Base-by-base conservation (phyloP, 169 alveolate species). In the Nephromyces sp. region DNA sequence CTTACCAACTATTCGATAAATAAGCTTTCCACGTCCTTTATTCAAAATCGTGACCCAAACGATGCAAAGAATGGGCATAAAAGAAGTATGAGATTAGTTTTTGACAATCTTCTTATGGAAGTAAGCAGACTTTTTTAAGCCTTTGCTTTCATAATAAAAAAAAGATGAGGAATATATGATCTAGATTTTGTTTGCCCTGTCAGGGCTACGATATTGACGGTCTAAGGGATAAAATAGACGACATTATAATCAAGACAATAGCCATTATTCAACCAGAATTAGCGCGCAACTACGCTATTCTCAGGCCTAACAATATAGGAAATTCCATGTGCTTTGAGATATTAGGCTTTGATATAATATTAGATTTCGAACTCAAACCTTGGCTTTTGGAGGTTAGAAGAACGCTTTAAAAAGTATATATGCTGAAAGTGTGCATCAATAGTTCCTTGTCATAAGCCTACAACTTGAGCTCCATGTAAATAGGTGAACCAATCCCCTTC, bases 1-100 rank as follows among this genome's bases (percentile, higher is more conserved):
- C 72, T 92, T 29, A 92, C 97, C 5, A 92, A 92, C 65, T 92
- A 88, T 69, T 87, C 97, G 2, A 85, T 92, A n/a, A 92, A 92
- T 68, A 91, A 91, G 75, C 84, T 83, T 32, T 76, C 82, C 53
- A 80, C 80, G 15, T 74, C 86, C 22, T 93, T 89, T 81, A 78
- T 74, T 31, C 86, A 78, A 52, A 85, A 87, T 52, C 67, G 68
- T 28, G 83, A 85, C 66, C 89, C 89, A 6, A 74, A 78, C 24
- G 90, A 89, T 52, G 92, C 77, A 15, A 66, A 84, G 28, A 74
- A 65, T 2, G 95, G 93, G 0, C 94, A 88, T 67, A 87, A 84
- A 80, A 68, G 93, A 71, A 85, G 89, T 66, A 75, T 87, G 70
- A 68, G 81, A n/a, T 82, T 81, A 62, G 81, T 87, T 31, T 51